phyloP scores from a whole-genome alignment of 441 rosid genomes.

The Adansonia madagascariensis region DNA sequence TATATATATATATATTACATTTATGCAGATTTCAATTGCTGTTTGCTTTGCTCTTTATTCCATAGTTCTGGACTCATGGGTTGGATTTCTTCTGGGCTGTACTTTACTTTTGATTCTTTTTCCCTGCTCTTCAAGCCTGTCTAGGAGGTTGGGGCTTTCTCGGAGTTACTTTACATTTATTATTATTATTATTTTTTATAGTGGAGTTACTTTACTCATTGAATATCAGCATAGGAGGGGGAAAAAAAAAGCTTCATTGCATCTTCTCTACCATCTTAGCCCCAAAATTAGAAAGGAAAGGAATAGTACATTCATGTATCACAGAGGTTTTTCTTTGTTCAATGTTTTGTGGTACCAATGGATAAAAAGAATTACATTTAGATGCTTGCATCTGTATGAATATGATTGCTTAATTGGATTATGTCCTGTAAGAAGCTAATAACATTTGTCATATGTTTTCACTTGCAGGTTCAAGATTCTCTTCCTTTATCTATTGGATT shows the following conservation, averaged over 20 bases:
- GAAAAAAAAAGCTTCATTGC: background rate
- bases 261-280: background rate
- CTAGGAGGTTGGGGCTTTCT: slow-evolving; percentile 16
- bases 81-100: background rate
- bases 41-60: slow-evolving; percentile 12
- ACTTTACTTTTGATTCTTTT: background rate
- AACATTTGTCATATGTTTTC: background rate
- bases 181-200: slow-evolving; percentile 1
- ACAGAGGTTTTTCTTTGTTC: background rate
- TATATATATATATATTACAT: background rate
- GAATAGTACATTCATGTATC: background rate
- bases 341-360: background rate
- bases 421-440: background rate
- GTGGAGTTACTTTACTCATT: background rate
- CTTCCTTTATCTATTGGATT: slow-evolving; percentile 66
- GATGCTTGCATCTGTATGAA: background rate
- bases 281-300: slow-evolving; percentile 6
- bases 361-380: slow-evolving; percentile 2
- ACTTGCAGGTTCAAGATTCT: slow-evolving; percentile 71
- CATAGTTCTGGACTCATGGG: background rate
- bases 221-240: background rate
- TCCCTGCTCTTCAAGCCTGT: background rate
- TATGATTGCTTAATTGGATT: slow-evolving; percentile 10
- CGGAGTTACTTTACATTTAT: background rate
- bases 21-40: slow-evolving; percentile 2